Evolutionary conservation across 352 stramenopile species (phyloP).

Genomic region (Aphanomyces stellatus): DNA sequence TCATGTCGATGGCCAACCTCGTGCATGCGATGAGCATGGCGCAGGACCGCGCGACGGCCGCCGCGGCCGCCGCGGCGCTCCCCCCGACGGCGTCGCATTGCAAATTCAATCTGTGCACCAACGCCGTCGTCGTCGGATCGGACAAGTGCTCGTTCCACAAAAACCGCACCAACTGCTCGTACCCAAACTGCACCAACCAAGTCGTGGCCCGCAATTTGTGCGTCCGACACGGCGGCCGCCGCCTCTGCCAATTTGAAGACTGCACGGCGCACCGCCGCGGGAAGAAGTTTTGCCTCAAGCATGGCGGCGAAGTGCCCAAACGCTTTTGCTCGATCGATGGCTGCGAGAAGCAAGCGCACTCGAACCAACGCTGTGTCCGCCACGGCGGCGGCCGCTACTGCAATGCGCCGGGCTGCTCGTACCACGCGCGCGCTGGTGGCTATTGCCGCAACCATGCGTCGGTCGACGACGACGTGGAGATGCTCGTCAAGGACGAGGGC

Average conservation of each 20-base stretch:
- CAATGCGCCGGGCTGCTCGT: slow-evolving; percentile 64
- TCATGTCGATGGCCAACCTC: slow-evolving; percentile 7
- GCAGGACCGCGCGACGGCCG: not conserved
- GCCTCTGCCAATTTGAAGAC: slow-evolving; percentile 63
- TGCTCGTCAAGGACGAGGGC: not conserved
- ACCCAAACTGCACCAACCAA: slow-evolving; percentile 76
- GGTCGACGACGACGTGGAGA: slow-evolving; percentile 33
- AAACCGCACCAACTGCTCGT: slow-evolving; percentile 70
- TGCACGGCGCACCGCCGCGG: slow-evolving; percentile 67
- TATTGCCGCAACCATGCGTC: slow-evolving; percentile 72
- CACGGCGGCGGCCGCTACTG: slow-evolving; percentile 60
- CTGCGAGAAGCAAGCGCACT: slow-evolving; percentile 68
- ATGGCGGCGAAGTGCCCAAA: slow-evolving; percentile 74
- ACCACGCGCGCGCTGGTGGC: slow-evolving; percentile 57
- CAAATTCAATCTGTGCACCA: slow-evolving; percentile 76
- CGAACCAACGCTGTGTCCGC: slow-evolving; percentile 64
- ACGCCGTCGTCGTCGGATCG: slow-evolving; percentile 55
- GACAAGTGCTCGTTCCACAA: slow-evolving; percentile 78
- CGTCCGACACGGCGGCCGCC: slow-evolving; percentile 72
- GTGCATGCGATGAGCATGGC: not conserved
- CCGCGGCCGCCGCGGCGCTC: not conserved
- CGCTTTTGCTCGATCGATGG: slow-evolving; percentile 75
- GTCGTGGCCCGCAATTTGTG: slow-evolving; percentile 76
- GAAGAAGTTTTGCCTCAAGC: slow-evolving; percentile 63
- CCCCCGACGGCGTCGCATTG: slow-evolving; percentile 27